Base-by-base conservation (phyloP, 371 early-diverging fungal species). In the Phascolomyces articulosus region DNA sequence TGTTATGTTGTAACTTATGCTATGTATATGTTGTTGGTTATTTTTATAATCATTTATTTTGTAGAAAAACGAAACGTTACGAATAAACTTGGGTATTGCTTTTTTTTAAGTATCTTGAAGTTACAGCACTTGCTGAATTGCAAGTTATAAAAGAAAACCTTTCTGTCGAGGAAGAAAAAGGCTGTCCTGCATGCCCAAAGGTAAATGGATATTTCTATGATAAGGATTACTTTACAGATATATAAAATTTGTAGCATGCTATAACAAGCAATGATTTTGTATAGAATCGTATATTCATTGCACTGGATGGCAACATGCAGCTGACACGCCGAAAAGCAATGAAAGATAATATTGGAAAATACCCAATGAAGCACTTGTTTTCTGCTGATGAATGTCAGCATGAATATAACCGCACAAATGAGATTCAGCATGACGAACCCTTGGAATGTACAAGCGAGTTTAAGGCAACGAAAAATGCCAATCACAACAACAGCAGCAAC, bases 221-320 rank as follows among this genome's bases (percentile, higher is more conserved):
- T n/a, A n/a, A n/a, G n/a, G n/a, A n/a, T n/a, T n/a, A n/a, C n/a
- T n/a, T n/a, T n/a, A n/a, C n/a, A n/a, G n/a, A n/a, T n/a, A 16
- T 18, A 18, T 18, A 44, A 13, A 16, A 44, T 16, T 13, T 34
- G 11, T 34, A 11, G 34, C 15, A 18, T 44, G 16, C 16, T 21
- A 23, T 13, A 6, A 26, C 54, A 6, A 21, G n/a, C 16, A n/a
- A 13, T n/a, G n/a, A n/a, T n/a, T n/a, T n/a, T n/a, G n/a, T 44
- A 18, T 44, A 44, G 44, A 4, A 44, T 44, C 44, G 44, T 23
- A 51, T 51, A 23, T 51, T 47, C 15, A 15, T 51, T 13, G 51
- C 51, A 23, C 4, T 51, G 6, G 51, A 51, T 24, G 51, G 51
- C 4, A 55, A 55, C 21, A 20, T 55, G n/a, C 56, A 55, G 56